Evolutionary conservation across 2,329 filamentous ascomycete genomes (phyloP).

Genomic region (Calonectria multiphialidica): DNA sequence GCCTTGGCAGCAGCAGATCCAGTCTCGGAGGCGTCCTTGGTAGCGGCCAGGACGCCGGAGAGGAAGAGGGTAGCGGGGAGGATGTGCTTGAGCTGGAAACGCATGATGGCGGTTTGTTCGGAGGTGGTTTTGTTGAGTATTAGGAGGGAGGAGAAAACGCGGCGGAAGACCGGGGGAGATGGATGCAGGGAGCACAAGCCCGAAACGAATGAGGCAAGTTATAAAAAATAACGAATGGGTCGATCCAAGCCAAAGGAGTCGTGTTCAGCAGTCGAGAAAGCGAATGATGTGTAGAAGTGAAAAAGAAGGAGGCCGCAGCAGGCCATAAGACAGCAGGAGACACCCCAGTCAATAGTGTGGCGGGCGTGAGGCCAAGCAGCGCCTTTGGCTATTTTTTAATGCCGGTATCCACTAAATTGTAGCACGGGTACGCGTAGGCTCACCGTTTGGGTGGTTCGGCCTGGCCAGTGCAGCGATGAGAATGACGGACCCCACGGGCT

Average conservation of each 20-base stretch:
- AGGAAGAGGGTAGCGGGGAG: constrained; percentile 41
- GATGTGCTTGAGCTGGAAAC: constrained; percentile 41
- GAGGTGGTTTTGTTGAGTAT: neutral
- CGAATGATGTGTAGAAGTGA: constrained; percentile 7
- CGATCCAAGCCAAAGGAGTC: constrained; percentile 7
- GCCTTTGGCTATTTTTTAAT: constrained; percentile 12
- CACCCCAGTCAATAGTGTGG: constrained; percentile 6
- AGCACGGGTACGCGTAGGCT: constrained; percentile 16
- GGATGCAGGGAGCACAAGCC: neutral
- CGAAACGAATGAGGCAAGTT: constrained; percentile 4
- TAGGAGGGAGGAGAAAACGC: neutral
- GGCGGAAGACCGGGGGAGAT: neutral
- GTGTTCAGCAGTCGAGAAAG: constrained; percentile 15
- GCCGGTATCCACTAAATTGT: constrained; percentile 14
- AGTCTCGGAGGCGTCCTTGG: constrained; percentile 24
- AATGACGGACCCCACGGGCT: neutral
- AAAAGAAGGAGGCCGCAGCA: constrained; percentile 27
- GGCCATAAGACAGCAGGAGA: constrained; percentile 14
- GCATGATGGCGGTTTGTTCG: constrained; percentile 35
- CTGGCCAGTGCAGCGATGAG: neutral
- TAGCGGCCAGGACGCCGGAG: constrained; percentile 35
- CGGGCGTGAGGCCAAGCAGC: constrained; percentile 5
- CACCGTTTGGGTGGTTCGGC: neutral
- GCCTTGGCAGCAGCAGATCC: constrained; percentile 17
- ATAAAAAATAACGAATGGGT: constrained; percentile 8